Evolutionary conservation across 2,329 filamentous ascomycete species (phyloP).

Genomic region (Cercospora zeae-maydis): DNA sequence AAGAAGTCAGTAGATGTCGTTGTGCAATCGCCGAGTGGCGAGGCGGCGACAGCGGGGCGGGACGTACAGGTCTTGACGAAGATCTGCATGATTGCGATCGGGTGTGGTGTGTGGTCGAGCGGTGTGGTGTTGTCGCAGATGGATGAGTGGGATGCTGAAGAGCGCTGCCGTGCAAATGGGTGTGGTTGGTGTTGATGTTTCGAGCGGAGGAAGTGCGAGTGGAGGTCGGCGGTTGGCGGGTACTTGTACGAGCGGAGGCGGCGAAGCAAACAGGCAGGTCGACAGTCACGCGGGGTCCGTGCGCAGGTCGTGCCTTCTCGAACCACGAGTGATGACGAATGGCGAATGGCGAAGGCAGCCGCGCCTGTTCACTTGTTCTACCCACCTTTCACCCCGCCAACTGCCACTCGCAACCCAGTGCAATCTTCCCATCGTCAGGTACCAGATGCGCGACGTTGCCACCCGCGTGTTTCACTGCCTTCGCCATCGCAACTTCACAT

Average conservation of each 20-base stretch:
- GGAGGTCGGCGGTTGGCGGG: constrained; percentile 3
- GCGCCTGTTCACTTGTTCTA: background rate
- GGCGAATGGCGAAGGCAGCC: background rate
- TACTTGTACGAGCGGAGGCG: background rate
- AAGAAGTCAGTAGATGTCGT: constrained; percentile 34
- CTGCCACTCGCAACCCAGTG: background rate
- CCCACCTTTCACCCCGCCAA: background rate
- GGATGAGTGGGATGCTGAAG: constrained; percentile 11
- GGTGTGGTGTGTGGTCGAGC: constrained; percentile 21
- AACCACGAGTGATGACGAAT: constrained; percentile 6
- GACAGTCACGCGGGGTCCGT: background rate
- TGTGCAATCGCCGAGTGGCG: constrained; percentile 12
- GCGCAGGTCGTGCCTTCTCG: background rate
- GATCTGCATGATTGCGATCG: constrained; percentile 71
- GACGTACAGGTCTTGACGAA: constrained; percentile 92
- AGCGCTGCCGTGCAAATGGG: constrained; percentile 7
- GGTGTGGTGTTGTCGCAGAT: constrained; percentile 14
- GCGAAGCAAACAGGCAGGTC: constrained; percentile 6
- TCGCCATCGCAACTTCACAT: background rate
- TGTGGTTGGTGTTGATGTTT: constrained; percentile 11
- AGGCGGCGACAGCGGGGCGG: constrained; percentile 32
- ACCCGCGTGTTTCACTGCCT: background rate
- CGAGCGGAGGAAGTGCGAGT: constrained; percentile 8
- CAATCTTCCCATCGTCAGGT: background rate
- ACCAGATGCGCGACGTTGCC: background rate